These are phyloP conservation scores for Hortaea sp. DNA, from an alignment of 2,329 filamentous ascomycete species.

Conservation along the genomic window DNA sequence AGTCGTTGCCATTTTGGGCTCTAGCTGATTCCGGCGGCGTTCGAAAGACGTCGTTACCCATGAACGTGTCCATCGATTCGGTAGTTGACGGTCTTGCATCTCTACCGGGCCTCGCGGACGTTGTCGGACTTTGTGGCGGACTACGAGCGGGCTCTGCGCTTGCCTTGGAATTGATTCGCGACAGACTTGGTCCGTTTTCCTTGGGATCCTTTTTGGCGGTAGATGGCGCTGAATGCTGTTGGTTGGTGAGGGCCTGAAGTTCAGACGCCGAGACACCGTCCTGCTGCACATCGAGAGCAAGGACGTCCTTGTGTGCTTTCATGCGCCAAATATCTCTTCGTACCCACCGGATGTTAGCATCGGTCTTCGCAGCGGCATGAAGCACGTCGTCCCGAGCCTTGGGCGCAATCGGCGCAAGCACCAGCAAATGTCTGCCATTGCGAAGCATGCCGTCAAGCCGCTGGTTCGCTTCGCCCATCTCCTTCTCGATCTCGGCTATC, in stretches of 20 bases:
- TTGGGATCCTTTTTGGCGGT: slow-evolving; percentile 16
- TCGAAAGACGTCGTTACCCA: slow-evolving; percentile 32
- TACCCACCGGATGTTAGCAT: slow-evolving; percentile 88
- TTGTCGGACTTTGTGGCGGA: slow-evolving; percentile 18
- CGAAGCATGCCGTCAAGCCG: slow-evolving; percentile 73
- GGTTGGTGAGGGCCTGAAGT: slow-evolving; percentile 6
- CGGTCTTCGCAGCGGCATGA: slow-evolving; percentile 71
- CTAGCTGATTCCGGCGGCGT: slow-evolving; percentile 35
- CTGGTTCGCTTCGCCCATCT: slow-evolving; percentile 60
- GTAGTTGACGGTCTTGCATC: slow-evolving; percentile 14
- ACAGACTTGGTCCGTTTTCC: slow-evolving; percentile 8
- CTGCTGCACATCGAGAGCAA: slow-evolving; percentile 76
- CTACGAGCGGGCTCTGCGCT: slow-evolving; percentile 7
- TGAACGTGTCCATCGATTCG: slow-evolving; percentile 25
- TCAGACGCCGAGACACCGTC: slow-evolving; percentile 39
- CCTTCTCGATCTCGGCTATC: slow-evolving; percentile 73
- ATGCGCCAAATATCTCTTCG: slow-evolving; percentile 87
- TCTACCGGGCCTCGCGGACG: slow-evolving; percentile 3
- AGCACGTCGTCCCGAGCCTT: slow-evolving; percentile 80
- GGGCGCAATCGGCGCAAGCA: slow-evolving; percentile 82
- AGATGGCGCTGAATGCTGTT: slow-evolving; percentile 8
- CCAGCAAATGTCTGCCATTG: slow-evolving; percentile 81
- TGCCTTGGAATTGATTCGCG: slow-evolving; percentile 11
- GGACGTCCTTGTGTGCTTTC: slow-evolving; percentile 81
- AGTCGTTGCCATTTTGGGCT: slow-evolving; percentile 10